Conservation (phyloP, 371 early-diverging fungal species). For the Fennellomyces sp. region DNA sequence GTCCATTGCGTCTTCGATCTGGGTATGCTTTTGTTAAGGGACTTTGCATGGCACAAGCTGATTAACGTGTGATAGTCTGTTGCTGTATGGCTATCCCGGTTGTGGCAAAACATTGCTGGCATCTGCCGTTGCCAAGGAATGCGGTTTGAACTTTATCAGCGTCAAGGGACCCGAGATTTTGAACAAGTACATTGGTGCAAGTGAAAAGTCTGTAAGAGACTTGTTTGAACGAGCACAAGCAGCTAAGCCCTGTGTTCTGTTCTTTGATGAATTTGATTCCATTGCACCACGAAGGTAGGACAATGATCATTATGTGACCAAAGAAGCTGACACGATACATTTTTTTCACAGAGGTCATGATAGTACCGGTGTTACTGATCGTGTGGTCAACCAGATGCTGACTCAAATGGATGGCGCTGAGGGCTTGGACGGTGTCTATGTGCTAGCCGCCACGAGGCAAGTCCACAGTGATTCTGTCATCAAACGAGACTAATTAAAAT, state of each 20-base stretch:
- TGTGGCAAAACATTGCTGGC: slow-evolving; percentile 95
- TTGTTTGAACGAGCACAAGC: slow-evolving; percentile 94
- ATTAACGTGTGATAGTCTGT: slow-evolving; percentile 68
- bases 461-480: background rate
- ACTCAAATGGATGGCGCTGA: slow-evolving; percentile 98
- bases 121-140: slow-evolving; percentile 91
- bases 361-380: slow-evolving; percentile 91
- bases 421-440: slow-evolving; percentile 87
- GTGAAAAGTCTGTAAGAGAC: slow-evolving; percentile 88
- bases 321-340: background rate
- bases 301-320: background rate
- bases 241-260: slow-evolving; percentile 87
- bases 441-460: slow-evolving; percentile 92
- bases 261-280: slow-evolving; percentile 98
- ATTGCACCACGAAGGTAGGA: slow-evolving; percentile 83
- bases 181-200: slow-evolving; percentile 97
- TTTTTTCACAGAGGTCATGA: slow-evolving; percentile 75
- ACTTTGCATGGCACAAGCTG: background rate
- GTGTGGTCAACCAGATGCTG: slow-evolving; percentile 96
- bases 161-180: slow-evolving; percentile 97
- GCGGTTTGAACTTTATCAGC: slow-evolving; percentile 92
- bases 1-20: slow-evolving; percentile 86
- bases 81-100: slow-evolving; percentile 95
- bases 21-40: slow-evolving; percentile 57
- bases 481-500: background rate